Evolutionary conservation across 768 basidiomycete species (phyloP).

Genomic region (Lanmaoa rubissima): DNA sequence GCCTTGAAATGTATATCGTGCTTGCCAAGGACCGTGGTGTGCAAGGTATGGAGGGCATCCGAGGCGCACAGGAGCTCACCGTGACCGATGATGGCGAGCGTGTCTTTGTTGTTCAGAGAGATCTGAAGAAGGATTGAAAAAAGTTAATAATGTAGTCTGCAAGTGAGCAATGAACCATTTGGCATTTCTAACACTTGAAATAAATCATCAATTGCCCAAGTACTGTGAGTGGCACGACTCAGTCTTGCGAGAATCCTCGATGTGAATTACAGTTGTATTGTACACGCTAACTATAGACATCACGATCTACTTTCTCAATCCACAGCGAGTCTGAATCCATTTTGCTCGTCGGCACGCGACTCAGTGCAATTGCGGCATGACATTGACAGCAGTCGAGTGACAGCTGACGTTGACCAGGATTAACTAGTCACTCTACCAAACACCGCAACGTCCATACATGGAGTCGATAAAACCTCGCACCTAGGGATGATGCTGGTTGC

Average conservation of each 20-base stretch:
- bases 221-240: neutral
- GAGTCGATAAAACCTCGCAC: neutral
- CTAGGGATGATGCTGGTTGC: neutral
- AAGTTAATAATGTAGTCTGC: neutral
- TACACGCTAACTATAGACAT: neutral
- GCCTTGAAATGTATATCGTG: constrained; percentile 88
- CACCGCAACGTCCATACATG: neutral
- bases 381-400: too few relatives aligned
- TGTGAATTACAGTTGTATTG: neutral
- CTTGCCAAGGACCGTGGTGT: constrained; percentile 65
- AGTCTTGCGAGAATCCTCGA: neutral
- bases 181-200: neutral
- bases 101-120: constrained; percentile 70
- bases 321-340: neutral
- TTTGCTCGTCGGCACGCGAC: too few relatives aligned
- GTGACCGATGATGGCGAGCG: constrained; percentile 64
- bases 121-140: constrained; percentile 77
- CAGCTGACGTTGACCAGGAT: neutral
- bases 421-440: neutral
- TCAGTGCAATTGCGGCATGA: too few relatives aligned
- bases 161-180: neutral
- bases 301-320: neutral
- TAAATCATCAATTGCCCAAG: neutral
- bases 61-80: constrained; percentile 63
- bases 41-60: constrained; percentile 54